Percentiles rank a stretch among this genome's conserved stretches.
Conservation (phyloP, 1,284 basidiomycete genomes). For the Cutaneotrichosporon mucoides region DNA sequence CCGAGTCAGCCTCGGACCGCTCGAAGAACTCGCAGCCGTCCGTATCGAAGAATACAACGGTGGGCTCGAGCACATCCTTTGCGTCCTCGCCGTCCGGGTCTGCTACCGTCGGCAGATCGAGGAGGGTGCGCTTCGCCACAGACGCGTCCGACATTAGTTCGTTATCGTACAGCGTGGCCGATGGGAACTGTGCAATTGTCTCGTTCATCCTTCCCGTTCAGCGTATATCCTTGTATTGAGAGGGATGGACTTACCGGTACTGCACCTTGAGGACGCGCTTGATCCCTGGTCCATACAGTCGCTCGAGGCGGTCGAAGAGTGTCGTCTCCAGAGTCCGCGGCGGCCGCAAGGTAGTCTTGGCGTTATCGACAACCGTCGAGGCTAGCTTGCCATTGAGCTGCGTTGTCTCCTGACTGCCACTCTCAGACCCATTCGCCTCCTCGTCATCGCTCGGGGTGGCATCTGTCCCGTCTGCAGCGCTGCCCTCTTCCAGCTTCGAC, state of each 20-base stretch:
- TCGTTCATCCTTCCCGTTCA: conserved; percentile 69
- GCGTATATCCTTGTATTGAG: too few relatives aligned
- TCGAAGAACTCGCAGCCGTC: conserved; percentile 89
- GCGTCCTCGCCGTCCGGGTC: conserved; percentile 56
- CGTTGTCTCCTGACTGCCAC: too few relatives aligned
- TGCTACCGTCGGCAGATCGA: conserved; percentile 61
- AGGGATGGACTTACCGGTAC: conserved; percentile 60
- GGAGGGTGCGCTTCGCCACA: conserved; percentile 67
- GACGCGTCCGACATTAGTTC: conserved; percentile 67
- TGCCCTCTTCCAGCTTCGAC: too few relatives aligned
- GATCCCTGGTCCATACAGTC: conserved; percentile 74
- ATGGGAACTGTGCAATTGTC: conserved; percentile 82
- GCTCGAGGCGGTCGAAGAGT: conserved; percentile 83
- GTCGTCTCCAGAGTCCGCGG: conserved; percentile 79
- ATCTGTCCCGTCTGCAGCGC: too few relatives aligned
- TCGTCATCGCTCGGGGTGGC: too few relatives aligned
- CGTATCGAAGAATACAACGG: conserved; percentile 91
- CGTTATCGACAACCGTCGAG: background rate
- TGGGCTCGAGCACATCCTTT: conserved; percentile 66
- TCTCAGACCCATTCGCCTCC: too few relatives aligned
- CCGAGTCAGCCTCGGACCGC: conserved; percentile 50
- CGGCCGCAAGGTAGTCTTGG: conserved; percentile 52
- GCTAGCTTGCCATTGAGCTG: background rate
- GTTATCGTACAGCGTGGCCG: conserved; percentile 70
- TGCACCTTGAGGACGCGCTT: conserved; percentile 83